phyloP scores from a whole-genome alignment of 1,139 yeast genomes.

The Torulaspora globosa region DNA sequence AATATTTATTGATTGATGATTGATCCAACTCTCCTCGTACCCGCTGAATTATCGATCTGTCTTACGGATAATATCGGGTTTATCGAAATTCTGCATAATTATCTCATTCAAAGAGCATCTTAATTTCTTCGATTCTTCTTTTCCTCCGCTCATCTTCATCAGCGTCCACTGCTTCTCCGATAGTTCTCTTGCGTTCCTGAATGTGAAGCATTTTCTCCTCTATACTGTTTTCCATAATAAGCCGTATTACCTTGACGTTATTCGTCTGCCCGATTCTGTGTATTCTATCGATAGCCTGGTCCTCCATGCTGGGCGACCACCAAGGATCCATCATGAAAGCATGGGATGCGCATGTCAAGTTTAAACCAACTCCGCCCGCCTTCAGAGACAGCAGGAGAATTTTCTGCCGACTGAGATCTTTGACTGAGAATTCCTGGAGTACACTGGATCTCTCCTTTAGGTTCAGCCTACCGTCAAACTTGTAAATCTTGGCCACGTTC shows the following conservation, averaged over 20 bases:
- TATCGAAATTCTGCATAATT: background rate
- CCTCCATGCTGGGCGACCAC: conserved; percentile 96
- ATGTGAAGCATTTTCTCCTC: conserved; percentile 86
- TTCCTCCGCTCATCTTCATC: conserved; percentile 72
- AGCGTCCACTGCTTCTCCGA: conserved; percentile 81
- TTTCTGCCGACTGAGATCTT: conserved; percentile 42
- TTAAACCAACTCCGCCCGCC: conserved; percentile 95
- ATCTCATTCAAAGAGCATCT: conserved; percentile 56
- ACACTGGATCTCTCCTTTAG: conserved; percentile 64
- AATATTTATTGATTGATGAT: conserved; percentile 30
- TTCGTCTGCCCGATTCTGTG: conserved; percentile 85
- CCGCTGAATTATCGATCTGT: background rate
- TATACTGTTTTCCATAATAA: conserved; percentile 78
- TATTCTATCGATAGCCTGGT: conserved; percentile 90
- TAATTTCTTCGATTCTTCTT: conserved; percentile 76
- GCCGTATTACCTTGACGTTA: conserved; percentile 70
- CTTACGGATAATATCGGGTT: background rate
- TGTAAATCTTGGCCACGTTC: conserved; percentile 36
- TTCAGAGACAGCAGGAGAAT: conserved; percentile 72
- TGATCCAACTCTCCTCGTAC: conserved; percentile 8
- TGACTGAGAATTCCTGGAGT: conserved; percentile 50
- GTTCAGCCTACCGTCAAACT: conserved; percentile 78
- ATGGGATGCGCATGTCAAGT: conserved; percentile 76
- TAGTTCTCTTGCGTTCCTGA: conserved; percentile 78
- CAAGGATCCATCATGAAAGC: conserved; percentile 97